Base-by-base conservation (phyloP, 2,329 filamentous ascomycete genomes). In the Aspergillus novoparasiticus region DNA sequence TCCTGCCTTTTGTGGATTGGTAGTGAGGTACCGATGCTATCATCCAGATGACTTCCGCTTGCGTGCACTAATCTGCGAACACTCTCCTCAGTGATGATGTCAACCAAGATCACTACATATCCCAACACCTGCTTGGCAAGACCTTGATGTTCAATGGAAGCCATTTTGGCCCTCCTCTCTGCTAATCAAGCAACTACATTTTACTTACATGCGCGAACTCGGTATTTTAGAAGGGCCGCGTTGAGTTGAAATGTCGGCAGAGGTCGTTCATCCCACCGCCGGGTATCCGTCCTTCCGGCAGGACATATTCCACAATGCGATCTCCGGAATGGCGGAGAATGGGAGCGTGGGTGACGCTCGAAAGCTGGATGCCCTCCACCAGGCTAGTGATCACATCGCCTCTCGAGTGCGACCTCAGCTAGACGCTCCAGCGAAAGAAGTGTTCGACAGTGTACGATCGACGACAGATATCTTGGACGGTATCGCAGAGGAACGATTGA, bases 381-480 rank as follows among this genome's bases (percentile, higher is more conserved):
- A 53, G 53, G 56, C 43, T 53, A 55, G 87, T 85, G 72, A 23
- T 53, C 32, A 34, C 5, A 51, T 51, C 34, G 10, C 26, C 30
- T 54, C 51, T 4, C 51, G 51, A 14, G 10, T 54, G 14, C 51
- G 28, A 23, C 51, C 51, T 32, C 51, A 54, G 30, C 51, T 54
- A 3, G 51, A 54, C 12, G 51, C 10, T 16, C 12, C 19, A 5
- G 28, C 30, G 21, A 85, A 1, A 89, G 45, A 59, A 34, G 23
- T 48, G 11, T 41, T 59, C 28, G 45, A 59, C 10, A 59, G 30
- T 36, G 32, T 54, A 9, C 51, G 28, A 8, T 36, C 57, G 41
- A 45, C 34, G 43, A 32, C 30, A n/a, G 57, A 59, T 26, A 28
- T 48, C 11, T 28, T 59, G 2, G 57, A 59, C 36, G 57, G 28